Evolutionary conservation across 2,329 filamentous ascomycete species (phyloP).

Genomic region (Hypomyces perniciosus): DNA sequence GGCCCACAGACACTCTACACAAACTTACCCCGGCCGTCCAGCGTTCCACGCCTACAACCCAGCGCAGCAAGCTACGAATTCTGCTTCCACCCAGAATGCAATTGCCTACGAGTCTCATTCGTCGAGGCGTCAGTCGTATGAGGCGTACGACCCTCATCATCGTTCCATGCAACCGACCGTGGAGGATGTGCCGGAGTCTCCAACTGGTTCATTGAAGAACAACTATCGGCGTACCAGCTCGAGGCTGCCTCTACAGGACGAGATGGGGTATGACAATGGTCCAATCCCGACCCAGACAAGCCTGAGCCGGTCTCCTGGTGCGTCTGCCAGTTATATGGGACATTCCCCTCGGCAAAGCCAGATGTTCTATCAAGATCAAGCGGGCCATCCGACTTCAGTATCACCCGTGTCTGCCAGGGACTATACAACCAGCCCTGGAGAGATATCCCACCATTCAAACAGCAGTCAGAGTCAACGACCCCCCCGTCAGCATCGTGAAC

Average conservation of each 20-base stretch:
- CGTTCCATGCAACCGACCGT: slow-evolving; percentile 56
- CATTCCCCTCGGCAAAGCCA: slow-evolving; percentile 19
- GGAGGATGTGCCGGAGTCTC: slow-evolving; percentile 57
- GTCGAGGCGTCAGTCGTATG: slow-evolving; percentile 44
- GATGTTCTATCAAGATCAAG: slow-evolving; percentile 18
- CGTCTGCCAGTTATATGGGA: slow-evolving; percentile 23
- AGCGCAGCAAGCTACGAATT: slow-evolving; percentile 32
- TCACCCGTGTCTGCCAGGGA: slow-evolving; percentile 30
- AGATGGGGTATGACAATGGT: slow-evolving; percentile 33
- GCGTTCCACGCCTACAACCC: slow-evolving; percentile 48
- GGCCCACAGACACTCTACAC: slow-evolving; percentile 47
- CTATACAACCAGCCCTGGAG: slow-evolving; percentile 28
- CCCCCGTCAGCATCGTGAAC: slow-evolving; percentile 28
- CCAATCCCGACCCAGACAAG: slow-evolving; percentile 41
- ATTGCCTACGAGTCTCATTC: slow-evolving; percentile 20
- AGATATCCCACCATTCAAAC: slow-evolving; percentile 24
- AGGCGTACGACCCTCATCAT: slow-evolving; percentile 41
- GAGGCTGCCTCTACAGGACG: slow-evolving; percentile 26
- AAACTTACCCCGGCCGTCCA: slow-evolving; percentile 48
- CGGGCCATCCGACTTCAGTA: slow-evolving; percentile 17
- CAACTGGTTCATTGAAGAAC: slow-evolving; percentile 23
- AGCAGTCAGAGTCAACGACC: slow-evolving; percentile 26
- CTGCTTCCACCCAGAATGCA: slow-evolving; percentile 1
- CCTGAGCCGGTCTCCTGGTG: slow-evolving; percentile 29
- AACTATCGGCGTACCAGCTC: slow-evolving; percentile 20